Percentiles rank a stretch among this genome's conserved stretches.
These are phyloP conservation scores for Acer negundo DNA, from an alignment of 345 rosid species.

Conservation along the genomic window DNA sequence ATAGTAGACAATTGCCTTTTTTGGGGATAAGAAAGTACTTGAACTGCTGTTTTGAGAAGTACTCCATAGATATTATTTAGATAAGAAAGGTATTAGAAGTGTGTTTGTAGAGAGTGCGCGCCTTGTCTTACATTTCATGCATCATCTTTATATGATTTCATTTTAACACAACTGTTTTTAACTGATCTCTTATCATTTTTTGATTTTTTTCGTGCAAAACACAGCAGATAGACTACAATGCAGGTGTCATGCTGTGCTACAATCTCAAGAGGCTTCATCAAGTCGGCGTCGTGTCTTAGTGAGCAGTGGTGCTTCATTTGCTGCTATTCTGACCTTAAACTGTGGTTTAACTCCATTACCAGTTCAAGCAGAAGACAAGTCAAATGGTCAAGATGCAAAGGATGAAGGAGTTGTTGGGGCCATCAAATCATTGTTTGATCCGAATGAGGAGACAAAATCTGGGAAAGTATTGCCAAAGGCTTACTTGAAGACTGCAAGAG, in stretches of 20 bases:
- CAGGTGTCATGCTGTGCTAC: constrained; percentile 20
- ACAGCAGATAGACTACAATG: constrained; percentile 39
- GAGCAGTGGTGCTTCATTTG: constrained; percentile 31
- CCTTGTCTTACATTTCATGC: not conserved
- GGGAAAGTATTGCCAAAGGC: constrained; percentile 87
- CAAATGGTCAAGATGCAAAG: constrained; percentile 36
- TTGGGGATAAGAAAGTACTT: not conserved
- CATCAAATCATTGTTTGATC: constrained; percentile 72
- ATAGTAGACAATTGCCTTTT: not conserved
- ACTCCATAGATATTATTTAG: not conserved
- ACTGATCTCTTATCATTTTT: not conserved
- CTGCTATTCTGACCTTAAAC: constrained; percentile 32
- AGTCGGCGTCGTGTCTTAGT: constrained; percentile 41
- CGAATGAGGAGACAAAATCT: constrained; percentile 68
- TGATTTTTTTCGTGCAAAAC: no score
- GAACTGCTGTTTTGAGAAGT: not conserved
- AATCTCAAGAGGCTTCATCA: constrained; percentile 24
- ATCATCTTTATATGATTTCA: not conserved
- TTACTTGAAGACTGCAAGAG: constrained; percentile 85
- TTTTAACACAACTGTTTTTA: not conserved
- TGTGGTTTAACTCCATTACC: constrained; percentile 30
- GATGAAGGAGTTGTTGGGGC: constrained; percentile 63
- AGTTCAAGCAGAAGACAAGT: constrained; percentile 40
- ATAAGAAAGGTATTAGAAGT: not conserved
- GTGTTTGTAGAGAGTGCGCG: not conserved